phyloP scores from a whole-genome alignment of 495 filamentous ascomycete genomes.

The Astrothelium macrocarpum region DNA sequence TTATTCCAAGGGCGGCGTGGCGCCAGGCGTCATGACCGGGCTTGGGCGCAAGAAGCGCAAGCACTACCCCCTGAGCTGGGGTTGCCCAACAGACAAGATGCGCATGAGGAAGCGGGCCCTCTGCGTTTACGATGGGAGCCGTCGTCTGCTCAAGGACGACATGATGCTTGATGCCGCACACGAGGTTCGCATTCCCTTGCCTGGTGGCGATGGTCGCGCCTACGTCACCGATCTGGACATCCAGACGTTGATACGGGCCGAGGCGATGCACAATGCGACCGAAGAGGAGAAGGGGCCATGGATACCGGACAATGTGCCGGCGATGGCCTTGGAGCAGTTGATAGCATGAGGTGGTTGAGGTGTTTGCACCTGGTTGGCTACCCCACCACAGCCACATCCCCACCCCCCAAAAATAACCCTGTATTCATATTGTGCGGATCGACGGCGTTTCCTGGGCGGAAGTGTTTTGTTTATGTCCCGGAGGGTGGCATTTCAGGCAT shows the following conservation, averaged over 20 bases:
- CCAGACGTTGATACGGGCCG: conserved; percentile 74
- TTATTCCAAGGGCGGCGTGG: conserved; percentile 37
- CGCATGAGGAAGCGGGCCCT: conserved; percentile 95
- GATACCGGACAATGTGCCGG: conserved; percentile 39
- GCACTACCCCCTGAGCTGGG: conserved; percentile 88
- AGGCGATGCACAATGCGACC: conserved; percentile 66
- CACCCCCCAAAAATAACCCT: neutral
- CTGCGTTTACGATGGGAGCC: conserved; percentile 81
- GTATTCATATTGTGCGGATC: conserved; percentile 4
- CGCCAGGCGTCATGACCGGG: conserved; percentile 36
- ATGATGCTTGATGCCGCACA: conserved; percentile 97
- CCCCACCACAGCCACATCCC: neutral
- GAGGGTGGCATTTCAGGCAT: neutral
- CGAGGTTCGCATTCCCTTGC: conserved; percentile 77
- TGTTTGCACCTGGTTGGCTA: neutral
- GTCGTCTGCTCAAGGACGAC: conserved; percentile 92
- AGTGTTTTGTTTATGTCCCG: neutral
- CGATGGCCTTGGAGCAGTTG: conserved; percentile 22
- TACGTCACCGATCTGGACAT: conserved; percentile 94
- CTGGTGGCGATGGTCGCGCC: conserved; percentile 47
- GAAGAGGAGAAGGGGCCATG: conserved; percentile 79
- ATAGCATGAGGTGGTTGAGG: conserved; percentile 15
- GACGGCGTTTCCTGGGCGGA: neutral
- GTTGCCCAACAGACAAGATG: conserved; percentile 81
- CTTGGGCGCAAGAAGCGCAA: conserved; percentile 78